phyloP scores from a whole-genome alignment of 257 asterid genomes.

The Solanum tarijense region DNA sequence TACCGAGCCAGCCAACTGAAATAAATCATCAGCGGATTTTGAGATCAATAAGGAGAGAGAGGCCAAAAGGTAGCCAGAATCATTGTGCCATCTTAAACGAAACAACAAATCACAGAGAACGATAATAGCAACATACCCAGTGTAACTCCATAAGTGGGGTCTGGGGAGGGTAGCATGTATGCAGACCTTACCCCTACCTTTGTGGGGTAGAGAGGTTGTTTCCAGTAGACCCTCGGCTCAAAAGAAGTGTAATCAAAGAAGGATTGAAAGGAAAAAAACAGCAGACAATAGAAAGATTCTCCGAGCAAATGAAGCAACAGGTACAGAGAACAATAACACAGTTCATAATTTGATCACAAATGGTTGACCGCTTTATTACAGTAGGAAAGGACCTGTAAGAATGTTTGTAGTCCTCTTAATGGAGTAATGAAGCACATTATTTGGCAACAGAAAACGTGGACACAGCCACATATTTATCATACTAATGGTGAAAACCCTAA shows the following conservation, averaged over 20 bases:
- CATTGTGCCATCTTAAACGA: neutral
- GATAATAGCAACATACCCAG: neutral
- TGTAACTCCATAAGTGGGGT: neutral
- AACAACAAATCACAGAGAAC: neutral
- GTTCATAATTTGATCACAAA: neutral
- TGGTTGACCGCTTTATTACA: neutral
- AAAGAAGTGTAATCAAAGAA: neutral
- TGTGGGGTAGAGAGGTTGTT: neutral
- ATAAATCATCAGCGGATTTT: constrained; percentile 11
- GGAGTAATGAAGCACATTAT: neutral
- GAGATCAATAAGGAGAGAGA: neutral
- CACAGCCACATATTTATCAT: neutral
- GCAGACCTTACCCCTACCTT: neutral
- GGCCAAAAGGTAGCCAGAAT: neutral
- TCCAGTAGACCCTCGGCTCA: neutral
- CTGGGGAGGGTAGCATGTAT: neutral
- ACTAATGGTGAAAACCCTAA: neutral
- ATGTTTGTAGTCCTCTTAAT: neutral
- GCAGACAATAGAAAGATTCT: neutral
- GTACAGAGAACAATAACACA: neutral
- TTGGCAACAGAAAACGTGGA: neutral
- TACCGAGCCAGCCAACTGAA: constrained; percentile 95
- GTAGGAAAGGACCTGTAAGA: neutral
- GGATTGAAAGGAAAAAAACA: neutral
- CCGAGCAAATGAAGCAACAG: neutral